Evolutionary conservation across 257 asterid genomes (phyloP).

Genomic region (Ilex asprella): DNA sequence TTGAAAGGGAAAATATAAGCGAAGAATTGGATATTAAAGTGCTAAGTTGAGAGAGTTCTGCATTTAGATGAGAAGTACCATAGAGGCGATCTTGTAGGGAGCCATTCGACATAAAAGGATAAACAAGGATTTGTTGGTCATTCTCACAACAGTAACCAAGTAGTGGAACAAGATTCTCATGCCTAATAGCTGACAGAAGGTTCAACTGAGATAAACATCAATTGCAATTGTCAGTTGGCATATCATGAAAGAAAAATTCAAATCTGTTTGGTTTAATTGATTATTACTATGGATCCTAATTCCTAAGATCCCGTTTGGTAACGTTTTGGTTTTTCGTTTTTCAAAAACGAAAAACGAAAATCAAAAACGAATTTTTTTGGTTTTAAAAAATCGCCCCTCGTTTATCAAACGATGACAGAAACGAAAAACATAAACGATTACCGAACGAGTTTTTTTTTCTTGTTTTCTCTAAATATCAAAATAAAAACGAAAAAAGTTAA

Average conservation of each 20-base stretch:
- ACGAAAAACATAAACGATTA: too few relatives aligned
- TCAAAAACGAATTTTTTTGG: too few relatives aligned
- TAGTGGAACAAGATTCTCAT: conserved; percentile 78
- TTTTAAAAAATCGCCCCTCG: too few relatives aligned
- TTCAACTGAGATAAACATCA: conserved; percentile 49
- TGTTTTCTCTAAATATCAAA: too few relatives aligned
- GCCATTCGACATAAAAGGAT: conserved; percentile 92
- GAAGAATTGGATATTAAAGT: conserved; percentile 7
- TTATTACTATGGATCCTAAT: background rate
- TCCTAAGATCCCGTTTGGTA: too few relatives aligned
- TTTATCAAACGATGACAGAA: too few relatives aligned
- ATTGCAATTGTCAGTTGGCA: conserved; percentile 9
- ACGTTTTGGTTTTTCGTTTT: too few relatives aligned
- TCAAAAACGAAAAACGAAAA: too few relatives aligned
- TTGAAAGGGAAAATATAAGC: conserved; percentile 9
- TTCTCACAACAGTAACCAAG: conserved; percentile 86
- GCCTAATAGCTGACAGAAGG: conserved; percentile 67
- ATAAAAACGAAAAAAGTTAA: too few relatives aligned
- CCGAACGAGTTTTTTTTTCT: too few relatives aligned
- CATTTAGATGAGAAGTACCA: conserved; percentile 32
- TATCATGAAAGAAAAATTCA: background rate
- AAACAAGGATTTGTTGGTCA: conserved; percentile 87
- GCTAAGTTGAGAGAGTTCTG: conserved; percentile 8
- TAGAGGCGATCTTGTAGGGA: conserved; percentile 86
- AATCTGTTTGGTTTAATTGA: background rate